These are phyloP conservation scores for Immersiporthe knoxdaviesiana DNA, from an alignment of 2,329 filamentous ascomycete genomes.

Conservation along the genomic window DNA sequence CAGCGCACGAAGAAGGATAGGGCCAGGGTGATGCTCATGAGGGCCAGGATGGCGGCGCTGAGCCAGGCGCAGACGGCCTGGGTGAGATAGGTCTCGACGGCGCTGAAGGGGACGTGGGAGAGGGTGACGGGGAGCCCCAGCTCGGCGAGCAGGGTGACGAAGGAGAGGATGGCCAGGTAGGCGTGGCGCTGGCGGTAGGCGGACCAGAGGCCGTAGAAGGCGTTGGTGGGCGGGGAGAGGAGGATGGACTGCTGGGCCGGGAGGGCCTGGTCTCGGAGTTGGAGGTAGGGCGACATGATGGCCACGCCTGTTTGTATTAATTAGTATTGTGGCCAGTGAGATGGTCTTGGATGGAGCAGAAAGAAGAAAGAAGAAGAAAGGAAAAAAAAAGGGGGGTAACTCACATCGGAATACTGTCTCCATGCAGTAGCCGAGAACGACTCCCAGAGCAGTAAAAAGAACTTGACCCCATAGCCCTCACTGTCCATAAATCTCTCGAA, in stretches of 20 bases:
- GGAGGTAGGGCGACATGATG: constrained; percentile 42
- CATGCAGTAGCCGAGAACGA: constrained; percentile 36
- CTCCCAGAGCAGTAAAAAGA: constrained; percentile 46
- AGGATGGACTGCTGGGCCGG: constrained; percentile 40
- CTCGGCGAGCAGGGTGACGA: constrained; percentile 42
- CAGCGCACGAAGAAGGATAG: constrained; percentile 40
- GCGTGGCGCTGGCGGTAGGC: constrained; percentile 39
- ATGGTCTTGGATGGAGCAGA: background rate
- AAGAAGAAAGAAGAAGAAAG: background rate
- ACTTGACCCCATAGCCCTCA: constrained; percentile 44
- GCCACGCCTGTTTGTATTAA: constrained; percentile 39
- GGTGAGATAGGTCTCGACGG: constrained; percentile 40
- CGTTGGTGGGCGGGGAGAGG: constrained; percentile 38
- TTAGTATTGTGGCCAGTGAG: background rate
- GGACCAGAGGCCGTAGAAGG: constrained; percentile 40
- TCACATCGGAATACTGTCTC: constrained; percentile 23
- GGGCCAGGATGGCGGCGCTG: constrained; percentile 38
- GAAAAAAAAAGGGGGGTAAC: background rate
- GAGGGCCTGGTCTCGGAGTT: constrained; percentile 37
- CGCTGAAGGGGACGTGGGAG: constrained; percentile 43
- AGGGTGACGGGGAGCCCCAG: constrained; percentile 43
- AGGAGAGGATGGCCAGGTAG: constrained; percentile 39
- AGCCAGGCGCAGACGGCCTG: constrained; percentile 40
- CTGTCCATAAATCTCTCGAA: constrained; percentile 48
- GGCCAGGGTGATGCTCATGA: constrained; percentile 43